These are phyloP conservation scores for Tilletia horrida DNA, from an alignment of 1,284 basidiomycete genomes.

Conservation along the genomic window DNA sequence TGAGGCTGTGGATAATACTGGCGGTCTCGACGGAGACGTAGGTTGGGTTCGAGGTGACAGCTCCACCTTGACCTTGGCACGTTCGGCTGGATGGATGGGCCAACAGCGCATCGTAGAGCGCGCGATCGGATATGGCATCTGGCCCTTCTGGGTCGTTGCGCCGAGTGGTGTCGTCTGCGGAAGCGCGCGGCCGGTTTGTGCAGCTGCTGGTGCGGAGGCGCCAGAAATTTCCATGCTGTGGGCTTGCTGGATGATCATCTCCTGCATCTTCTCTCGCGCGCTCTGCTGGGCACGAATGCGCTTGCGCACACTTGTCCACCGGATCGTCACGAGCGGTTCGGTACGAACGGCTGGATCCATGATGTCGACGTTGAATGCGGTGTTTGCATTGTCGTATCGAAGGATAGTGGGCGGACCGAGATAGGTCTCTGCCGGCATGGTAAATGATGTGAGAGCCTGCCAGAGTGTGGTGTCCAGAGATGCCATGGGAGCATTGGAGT, in stretches of 20 bases:
- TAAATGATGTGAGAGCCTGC: neutral
- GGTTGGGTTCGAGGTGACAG: too few species aligned
- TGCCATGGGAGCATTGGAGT: neutral
- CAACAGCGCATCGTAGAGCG: conserved; percentile 6
- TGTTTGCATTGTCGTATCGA: neutral
- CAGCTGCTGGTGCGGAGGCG: too few species aligned
- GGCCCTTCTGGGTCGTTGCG: too few species aligned
- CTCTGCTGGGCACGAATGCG: neutral
- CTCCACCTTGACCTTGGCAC: neutral
- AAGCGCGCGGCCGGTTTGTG: too few species aligned
- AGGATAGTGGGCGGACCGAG: conserved; percentile 9
- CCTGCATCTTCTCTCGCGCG: neutral
- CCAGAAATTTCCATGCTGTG: too few species aligned
- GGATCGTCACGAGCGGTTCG: neutral
- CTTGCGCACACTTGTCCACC: neutral
- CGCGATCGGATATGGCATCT: too few species aligned
- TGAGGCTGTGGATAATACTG: too few species aligned
- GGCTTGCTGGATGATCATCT: too few species aligned
- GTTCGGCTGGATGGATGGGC: conserved; percentile 4
- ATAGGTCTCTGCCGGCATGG: neutral
- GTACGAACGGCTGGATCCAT: neutral
- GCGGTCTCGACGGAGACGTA: too few species aligned
- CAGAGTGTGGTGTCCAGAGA: neutral
- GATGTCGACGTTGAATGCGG: neutral
- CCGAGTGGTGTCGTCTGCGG: too few species aligned